These are phyloP conservation scores for Pontederia crassipes DNA, from an alignment of 176 grass and related monocot species.

Conservation along the genomic window DNA sequence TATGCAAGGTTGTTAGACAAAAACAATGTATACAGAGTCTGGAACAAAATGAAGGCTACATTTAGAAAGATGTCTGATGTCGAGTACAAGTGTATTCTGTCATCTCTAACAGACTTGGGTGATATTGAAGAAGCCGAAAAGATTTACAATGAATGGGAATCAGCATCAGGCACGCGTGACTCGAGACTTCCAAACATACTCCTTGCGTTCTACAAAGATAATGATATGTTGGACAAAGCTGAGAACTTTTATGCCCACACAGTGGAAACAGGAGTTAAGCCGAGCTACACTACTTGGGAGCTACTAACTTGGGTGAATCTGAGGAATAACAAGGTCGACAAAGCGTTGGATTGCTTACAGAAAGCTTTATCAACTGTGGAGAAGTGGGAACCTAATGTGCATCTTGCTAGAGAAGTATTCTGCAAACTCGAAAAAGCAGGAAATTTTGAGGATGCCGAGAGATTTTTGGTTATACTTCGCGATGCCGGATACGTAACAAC, in stretches of 20 bases:
- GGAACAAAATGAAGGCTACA: conserved; percentile 41
- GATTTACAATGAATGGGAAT: conserved; percentile 50
- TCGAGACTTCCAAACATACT: conserved; percentile 55
- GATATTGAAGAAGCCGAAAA: conserved; percentile 42
- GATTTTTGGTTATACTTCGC: conserved; percentile 48
- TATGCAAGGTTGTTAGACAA: conserved; percentile 48
- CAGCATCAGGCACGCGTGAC: conserved; percentile 37
- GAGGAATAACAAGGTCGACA: conserved; percentile 24
- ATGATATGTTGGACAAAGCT: conserved; percentile 37
- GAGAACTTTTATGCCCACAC: conserved; percentile 34
- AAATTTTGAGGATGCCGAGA: conserved; percentile 50
- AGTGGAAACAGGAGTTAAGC: conserved; percentile 38
- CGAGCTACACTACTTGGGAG: conserved; percentile 73
- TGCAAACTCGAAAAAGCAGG: conserved; percentile 34
- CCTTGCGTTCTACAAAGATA: conserved; percentile 64
- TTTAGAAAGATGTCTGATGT: conserved; percentile 61
- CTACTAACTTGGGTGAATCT: conserved; percentile 54
- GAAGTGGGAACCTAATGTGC: conserved; percentile 62
- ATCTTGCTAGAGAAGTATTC: conserved; percentile 32
- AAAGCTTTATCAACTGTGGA: conserved; percentile 51
- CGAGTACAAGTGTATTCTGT: conserved; percentile 74
- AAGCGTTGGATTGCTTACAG: conserved; percentile 47
- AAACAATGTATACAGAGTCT: conserved; percentile 59
- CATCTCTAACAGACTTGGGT: conserved; percentile 50
- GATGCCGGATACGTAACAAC: conserved; percentile 46